Conservation (phyloP, 129 eudicot species). For the Chrysanthemum makinoi region DNA sequence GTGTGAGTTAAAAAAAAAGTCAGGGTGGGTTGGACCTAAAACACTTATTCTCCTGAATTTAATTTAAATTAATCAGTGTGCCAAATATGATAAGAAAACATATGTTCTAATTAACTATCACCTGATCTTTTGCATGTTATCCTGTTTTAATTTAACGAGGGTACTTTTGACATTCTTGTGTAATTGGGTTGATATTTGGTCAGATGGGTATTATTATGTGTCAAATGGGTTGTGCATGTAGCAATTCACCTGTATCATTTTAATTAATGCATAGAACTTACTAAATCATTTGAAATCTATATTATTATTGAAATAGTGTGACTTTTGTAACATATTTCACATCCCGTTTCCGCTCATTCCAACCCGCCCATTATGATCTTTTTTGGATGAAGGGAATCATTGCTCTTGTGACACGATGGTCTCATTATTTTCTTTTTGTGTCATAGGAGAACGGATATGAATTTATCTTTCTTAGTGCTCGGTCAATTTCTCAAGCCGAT, state of each 20-base stretch:
- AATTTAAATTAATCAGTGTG: neutral
- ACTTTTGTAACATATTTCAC: no score
- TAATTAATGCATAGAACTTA: no score
- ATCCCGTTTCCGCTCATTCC: neutral
- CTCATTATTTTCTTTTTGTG: slow-evolving; percentile 15
- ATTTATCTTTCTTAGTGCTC: slow-evolving; percentile 89
- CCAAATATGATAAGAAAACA: neutral
- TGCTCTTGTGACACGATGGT: neutral
- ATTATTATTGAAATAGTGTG: neutral
- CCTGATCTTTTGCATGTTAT: neutral
- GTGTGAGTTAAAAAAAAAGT: neutral
- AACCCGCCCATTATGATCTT: no score
- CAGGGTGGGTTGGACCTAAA: neutral
- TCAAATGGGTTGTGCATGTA: no score
- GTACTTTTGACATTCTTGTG: neutral
- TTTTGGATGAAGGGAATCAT: no score
- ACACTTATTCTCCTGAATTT: neutral
- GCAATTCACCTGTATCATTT: no score
- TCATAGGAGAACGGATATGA: slow-evolving; percentile 94
- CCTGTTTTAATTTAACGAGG: neutral
- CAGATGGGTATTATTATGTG: no score
- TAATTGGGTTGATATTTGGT: no score
- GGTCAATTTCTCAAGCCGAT: slow-evolving; percentile 87
- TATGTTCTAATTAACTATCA: neutral
- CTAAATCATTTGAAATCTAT: neutral